A percentile compares a stretch with the other conserved stretches of the same genome.
phyloP scores from a whole-genome alignment of 768 basidiomycete genomes.

The Psilocybe cyanescens region DNA sequence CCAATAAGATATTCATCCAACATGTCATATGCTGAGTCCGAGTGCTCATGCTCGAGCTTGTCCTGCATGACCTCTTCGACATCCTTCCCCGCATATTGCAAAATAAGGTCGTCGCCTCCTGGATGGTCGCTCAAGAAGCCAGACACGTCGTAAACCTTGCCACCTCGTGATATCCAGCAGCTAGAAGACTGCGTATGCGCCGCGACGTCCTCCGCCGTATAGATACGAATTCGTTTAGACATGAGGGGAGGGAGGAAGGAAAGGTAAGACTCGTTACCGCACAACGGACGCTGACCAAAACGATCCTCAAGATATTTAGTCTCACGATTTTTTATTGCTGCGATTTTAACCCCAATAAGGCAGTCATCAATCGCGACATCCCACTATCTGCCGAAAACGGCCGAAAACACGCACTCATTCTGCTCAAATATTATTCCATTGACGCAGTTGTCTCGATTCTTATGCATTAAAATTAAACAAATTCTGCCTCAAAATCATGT shows the following conservation, averaged over 20 bases:
- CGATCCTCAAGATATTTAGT: slow-evolving; percentile 10
- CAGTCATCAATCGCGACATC: not conserved
- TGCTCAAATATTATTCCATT: not conserved
- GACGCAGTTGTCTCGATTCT: not conserved
- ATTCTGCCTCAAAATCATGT: too few relatives aligned
- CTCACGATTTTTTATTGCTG: slow-evolving; percentile 25
- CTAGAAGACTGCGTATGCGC: slow-evolving; percentile 60
- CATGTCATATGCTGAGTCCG: slow-evolving; percentile 90
- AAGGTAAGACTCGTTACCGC: not conserved
- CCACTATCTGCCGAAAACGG: not conserved
- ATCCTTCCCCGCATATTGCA: slow-evolving; percentile 84
- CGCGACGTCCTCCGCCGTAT: slow-evolving; percentile 74
- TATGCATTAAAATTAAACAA: too few relatives aligned
- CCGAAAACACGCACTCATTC: not conserved
- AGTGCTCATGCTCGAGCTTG: slow-evolving; percentile 82
- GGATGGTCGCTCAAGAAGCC: slow-evolving; percentile 87
- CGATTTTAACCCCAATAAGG: not conserved
- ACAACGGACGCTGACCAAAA: not conserved
- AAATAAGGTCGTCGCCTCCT: slow-evolving; percentile 91
- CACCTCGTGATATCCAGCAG: slow-evolving; percentile 83
- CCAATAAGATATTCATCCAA: slow-evolving; percentile 88
- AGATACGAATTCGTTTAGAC: slow-evolving; percentile 75
- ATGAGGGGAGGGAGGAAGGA: slow-evolving; percentile 32
- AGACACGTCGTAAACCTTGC: slow-evolving; percentile 92
- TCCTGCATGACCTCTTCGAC: slow-evolving; percentile 84